Evolutionary conservation across 2,329 filamentous ascomycete genomes (phyloP).

Genomic region (Tolypocladium paradoxum): DNA sequence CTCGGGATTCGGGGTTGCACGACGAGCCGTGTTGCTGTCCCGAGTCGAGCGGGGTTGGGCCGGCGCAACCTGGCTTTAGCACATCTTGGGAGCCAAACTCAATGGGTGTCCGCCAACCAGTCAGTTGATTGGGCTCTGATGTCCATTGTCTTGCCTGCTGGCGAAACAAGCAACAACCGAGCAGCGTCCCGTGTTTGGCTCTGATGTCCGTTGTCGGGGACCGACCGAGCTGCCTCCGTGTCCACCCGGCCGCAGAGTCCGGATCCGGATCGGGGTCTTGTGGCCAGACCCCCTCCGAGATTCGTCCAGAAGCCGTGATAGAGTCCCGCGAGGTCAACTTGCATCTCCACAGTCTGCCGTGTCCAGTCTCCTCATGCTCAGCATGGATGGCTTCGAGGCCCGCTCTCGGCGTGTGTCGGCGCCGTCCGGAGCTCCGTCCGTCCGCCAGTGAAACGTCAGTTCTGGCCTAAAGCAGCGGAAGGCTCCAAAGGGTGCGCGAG

Average conservation of each 20-base stretch:
- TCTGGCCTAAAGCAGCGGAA: background rate
- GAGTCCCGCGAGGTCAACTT: background rate
- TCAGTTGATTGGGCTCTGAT: no score
- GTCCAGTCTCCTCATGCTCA: background rate
- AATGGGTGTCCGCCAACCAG: background rate
- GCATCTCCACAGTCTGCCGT: background rate
- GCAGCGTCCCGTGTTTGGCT: background rate
- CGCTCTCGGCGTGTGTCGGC: background rate
- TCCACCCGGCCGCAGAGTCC: background rate
- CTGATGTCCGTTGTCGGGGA: background rate
- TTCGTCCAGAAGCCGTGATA: background rate
- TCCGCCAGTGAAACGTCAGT: background rate
- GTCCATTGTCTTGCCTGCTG: background rate
- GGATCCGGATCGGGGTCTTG: background rate
- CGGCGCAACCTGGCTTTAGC: background rate
- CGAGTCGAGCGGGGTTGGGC: background rate
- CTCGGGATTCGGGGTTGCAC: constrained; percentile 10
- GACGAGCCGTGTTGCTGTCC: background rate
- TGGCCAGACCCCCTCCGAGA: background rate
- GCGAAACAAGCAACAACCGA: background rate
- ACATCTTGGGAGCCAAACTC: background rate
- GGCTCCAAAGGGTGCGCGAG: background rate
- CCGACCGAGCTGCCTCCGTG: background rate
- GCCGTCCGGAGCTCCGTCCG: background rate
- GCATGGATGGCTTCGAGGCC: background rate